Percentiles rank a stretch among this genome's conserved stretches.
Evolutionary conservation across 2,329 filamentous ascomycete genomes (phyloP).

Genomic region (Thermothelomyces thermophilus): DNA sequence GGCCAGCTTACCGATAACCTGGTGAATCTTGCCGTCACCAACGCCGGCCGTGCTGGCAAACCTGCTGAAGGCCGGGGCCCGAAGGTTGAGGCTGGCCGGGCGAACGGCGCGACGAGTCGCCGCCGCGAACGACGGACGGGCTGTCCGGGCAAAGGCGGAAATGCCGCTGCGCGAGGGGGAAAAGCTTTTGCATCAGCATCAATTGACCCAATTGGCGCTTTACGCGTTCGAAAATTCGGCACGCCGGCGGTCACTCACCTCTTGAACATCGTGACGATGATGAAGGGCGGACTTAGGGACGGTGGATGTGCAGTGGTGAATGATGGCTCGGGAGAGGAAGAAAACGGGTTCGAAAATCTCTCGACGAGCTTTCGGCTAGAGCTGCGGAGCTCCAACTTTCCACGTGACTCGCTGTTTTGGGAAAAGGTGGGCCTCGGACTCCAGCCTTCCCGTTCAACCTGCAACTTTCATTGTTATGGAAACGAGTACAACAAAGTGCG

Average conservation of each 20-base stretch:
- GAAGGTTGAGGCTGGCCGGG: conserved; percentile 50
- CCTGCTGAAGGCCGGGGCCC: conserved; percentile 50
- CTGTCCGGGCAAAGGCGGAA: conserved; percentile 57
- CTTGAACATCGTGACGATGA: conserved; percentile 76
- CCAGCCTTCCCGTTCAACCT: conserved; percentile 11
- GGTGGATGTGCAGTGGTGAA: conserved; percentile 23
- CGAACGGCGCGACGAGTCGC: conserved; percentile 51
- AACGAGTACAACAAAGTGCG: no score
- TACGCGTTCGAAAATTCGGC: background rate
- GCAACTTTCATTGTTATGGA: no score
- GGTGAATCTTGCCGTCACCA: conserved; percentile 62
- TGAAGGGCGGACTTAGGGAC: conserved; percentile 49
- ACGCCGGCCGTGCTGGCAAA: conserved; percentile 53
- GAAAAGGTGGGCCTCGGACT: conserved; percentile 16
- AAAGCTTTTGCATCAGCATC: conserved; percentile 35
- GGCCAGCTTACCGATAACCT: conserved; percentile 41
- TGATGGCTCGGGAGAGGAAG: conserved; percentile 24
- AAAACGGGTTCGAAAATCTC: conserved; percentile 29
- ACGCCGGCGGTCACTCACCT: conserved; percentile 51
- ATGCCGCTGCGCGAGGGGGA: conserved; percentile 50
- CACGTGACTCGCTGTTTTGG: conserved; percentile 23
- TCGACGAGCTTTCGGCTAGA: conserved; percentile 28
- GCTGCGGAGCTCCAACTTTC: conserved; percentile 25
- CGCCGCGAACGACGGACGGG: conserved; percentile 55
- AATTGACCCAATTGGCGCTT: conserved; percentile 35